Conservation (phyloP, 306 rosid genomes). For the Senna tora region DNA sequence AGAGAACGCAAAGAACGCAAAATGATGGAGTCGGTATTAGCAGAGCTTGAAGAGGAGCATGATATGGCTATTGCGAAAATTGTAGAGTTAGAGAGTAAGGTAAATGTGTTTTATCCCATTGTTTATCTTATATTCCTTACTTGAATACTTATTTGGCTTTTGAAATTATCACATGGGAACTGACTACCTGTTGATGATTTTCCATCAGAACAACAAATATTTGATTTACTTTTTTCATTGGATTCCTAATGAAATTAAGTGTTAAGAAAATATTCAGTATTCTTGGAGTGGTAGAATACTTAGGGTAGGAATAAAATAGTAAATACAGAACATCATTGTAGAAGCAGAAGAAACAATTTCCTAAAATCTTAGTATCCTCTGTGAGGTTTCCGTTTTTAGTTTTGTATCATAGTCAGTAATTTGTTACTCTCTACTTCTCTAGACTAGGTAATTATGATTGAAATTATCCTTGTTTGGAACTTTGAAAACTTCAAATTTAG, state of each 20-base stretch:
- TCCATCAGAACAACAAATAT: neutral
- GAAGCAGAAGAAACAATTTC: neutral
- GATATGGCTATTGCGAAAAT: constrained; percentile 68
- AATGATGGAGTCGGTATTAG: constrained; percentile 63
- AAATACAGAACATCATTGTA: neutral
- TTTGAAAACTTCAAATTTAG: neutral
- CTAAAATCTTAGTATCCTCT: neutral
- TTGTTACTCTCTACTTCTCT: neutral
- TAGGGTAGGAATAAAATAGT: neutral
- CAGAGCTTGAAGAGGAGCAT: constrained; percentile 76
- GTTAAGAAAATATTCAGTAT: neutral
- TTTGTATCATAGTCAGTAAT: neutral
- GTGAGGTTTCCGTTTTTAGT: constrained; percentile 16
- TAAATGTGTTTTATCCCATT: constrained; percentile 38
- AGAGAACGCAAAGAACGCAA: constrained; percentile 71
- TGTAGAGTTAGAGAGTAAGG: constrained; percentile 65
- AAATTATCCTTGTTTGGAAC: neutral
- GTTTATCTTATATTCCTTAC: neutral
- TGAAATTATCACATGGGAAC: constrained; percentile 18
- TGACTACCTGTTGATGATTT: constrained; percentile 1
- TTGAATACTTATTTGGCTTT: neutral
- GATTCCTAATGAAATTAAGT: neutral
- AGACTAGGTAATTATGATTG: neutral
- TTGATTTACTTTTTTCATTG: neutral
- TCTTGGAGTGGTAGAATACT: neutral